Evolutionary conservation across 2,329 filamentous ascomycete genomes (phyloP), one percentile per base, ranked within the genome.

Genomic region (Cladobotryum mycophilum): DNA sequence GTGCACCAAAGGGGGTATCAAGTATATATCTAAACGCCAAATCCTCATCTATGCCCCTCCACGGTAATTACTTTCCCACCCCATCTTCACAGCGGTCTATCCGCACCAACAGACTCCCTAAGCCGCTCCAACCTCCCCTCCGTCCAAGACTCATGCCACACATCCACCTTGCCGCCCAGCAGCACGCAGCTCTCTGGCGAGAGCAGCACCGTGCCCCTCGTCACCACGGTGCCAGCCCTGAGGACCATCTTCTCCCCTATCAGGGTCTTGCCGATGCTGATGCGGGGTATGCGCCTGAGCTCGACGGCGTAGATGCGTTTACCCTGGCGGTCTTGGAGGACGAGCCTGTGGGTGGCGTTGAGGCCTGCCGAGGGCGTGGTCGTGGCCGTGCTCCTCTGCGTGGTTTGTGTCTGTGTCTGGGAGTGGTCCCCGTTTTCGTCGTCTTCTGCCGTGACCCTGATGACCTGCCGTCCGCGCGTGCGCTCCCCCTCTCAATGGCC

Each of bases 221-320:
- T 81, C 3, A 95, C 81, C 5, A 82, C 74, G 3, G 77, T 76
- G 5, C 80, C 76, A 55, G 82, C 75, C 57, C 75, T 82, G 45
- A 99, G 67, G 38, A 96, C 60, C 20, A 96, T 62, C 71, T 99
- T 99, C 58, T 84, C 79, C 2, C 93, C 93, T 54, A 97, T 91
- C 44, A 75, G 67, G 9, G 76, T 76, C 68, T 84, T 84, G 5
- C 76, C 78, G 6, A 90, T 67, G 0, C 77, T 81, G 7, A 96
- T 68, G 3, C 78, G 82, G 8, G 82, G 76, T 14, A 95, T 76
- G 9, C 76, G 73, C 55, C 71, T 74, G 46, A 95, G 65, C 68
- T 97, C 90, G 45, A 96, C 70, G 0, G 76, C 91, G 60, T 84
- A 88, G 0, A 86, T 73, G 57, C 80, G 84, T 12, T 75, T 78